A percentile compares a stretch with the other conserved stretches of the same genome.
Conservation (phyloP, 1,139 yeast genomes). For the Nakaseomyces nivariensis region DNA sequence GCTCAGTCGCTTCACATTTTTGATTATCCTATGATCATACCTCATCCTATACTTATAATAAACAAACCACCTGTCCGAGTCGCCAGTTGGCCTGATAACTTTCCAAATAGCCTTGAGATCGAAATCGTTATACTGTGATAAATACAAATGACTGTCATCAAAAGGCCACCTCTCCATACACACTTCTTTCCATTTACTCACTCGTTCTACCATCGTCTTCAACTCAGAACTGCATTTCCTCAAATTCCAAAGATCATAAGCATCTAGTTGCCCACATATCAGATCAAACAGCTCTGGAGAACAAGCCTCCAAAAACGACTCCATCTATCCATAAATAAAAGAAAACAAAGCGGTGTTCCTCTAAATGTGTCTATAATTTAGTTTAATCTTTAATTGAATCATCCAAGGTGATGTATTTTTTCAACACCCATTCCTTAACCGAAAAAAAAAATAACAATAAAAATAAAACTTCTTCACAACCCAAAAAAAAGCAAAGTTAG, state of each 20-base stretch:
- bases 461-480: too few relatives aligned
- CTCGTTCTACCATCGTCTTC: background rate
- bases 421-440: too few relatives aligned
- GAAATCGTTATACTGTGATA: background rate
- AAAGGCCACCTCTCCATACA: background rate
- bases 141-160: background rate
- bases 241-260: background rate
- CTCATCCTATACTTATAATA: slow-evolving; percentile 11
- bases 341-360: background rate
- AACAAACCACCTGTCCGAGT: slow-evolving; percentile 12
- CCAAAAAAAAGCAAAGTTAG: too few relatives aligned
- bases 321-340: background rate
- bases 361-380: too few relatives aligned
- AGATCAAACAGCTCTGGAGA: slow-evolving; percentile 1
- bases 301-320: background rate
- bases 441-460: too few relatives aligned
- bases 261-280: background rate
- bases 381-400: too few relatives aligned
- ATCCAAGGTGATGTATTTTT: too few relatives aligned
- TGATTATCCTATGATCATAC: background rate
- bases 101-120: background rate
- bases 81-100: background rate
- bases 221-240: background rate
- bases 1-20: background rate
- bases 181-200: background rate